Evolutionary conservation across 23 red algal genomes (phyloP), one percentile per base, ranked within the genome.

Genomic region (Pyropia haitanensis): DNA sequence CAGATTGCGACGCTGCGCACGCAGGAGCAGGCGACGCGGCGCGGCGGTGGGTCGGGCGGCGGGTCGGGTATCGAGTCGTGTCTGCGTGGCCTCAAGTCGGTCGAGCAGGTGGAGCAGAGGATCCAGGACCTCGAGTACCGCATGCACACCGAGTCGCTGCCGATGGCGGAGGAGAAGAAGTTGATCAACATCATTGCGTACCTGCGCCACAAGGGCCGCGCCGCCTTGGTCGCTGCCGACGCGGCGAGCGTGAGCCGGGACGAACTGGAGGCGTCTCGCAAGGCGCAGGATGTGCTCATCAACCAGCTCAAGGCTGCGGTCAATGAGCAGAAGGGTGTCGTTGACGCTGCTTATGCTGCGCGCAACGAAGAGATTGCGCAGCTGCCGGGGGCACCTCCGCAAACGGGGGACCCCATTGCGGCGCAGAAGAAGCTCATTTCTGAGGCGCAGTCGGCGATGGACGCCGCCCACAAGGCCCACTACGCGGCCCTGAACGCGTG

Each of bases 101-200:
- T 78, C 15, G 72, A 88, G 66, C 71, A 88, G 61, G 57, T 88
- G 34, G 73, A 88, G 17, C 19, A 71, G 65, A 65, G 73, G 18
- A 74, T 88, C 25, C 8, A 63, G 20, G 73, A 88, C 27, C 57
- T 88, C 13, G 67, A 88, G 60, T 78, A 71, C 62, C 56, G 59
- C 18, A 24, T 64, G 44, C 50, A 62, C 22, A 88, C 73, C 27
- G 50, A 59, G 65, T 62, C 60, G 5, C 33, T 88, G 22, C 17
- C 63, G 48, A 71, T 88, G 53, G 29, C 51, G 8, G 64, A 79
- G 46, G 83, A 88, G 64, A 88, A 88, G 73, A 78, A 79, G 49
- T 63, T 88, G 61, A 72, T 88, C 51, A 6, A n/a, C 25, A 61
- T 62, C 32, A 78, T 88, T 44, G 61, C 65, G 20, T 88, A 72